These are phyloP conservation scores for Monilinia aucupariae DNA, from an alignment of 2,329 filamentous ascomycete species.

Conservation along the genomic window DNA sequence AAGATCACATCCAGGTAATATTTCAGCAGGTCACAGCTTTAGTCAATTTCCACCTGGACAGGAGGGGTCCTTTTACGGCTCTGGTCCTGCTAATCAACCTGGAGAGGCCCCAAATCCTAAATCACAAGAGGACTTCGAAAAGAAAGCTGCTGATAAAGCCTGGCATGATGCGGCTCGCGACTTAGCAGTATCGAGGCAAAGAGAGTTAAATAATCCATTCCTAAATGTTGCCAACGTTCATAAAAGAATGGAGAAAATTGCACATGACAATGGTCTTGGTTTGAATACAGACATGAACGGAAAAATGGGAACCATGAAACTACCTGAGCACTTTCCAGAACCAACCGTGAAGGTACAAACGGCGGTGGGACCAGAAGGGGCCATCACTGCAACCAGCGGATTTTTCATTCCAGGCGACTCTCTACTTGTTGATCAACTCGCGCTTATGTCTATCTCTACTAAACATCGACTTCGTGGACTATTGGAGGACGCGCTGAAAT, in stretches of 20 bases:
- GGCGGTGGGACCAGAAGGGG: slow-evolving; percentile 57
- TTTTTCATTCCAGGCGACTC: slow-evolving; percentile 71
- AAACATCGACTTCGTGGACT: slow-evolving; percentile 73
- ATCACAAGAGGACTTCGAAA: slow-evolving; percentile 58
- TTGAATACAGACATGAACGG: slow-evolving; percentile 54
- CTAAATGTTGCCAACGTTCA: slow-evolving; percentile 32
- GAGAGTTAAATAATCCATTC: slow-evolving; percentile 54
- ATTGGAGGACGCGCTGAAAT: slow-evolving; percentile 67
- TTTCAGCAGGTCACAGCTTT: slow-evolving; percentile 44
- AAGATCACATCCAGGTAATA: slow-evolving; percentile 39
- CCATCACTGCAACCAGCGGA: slow-evolving; percentile 57
- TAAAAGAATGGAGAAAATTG: slow-evolving; percentile 50
- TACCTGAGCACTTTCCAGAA: slow-evolving; percentile 30
- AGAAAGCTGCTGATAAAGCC: slow-evolving; percentile 58
- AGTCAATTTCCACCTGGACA: slow-evolving; percentile 50
- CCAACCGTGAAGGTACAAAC: slow-evolving; percentile 46
- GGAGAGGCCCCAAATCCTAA: slow-evolving; percentile 41
- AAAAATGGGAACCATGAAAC: slow-evolving; percentile 40
- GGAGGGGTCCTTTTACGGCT: slow-evolving; percentile 57
- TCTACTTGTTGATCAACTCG: slow-evolving; percentile 73
- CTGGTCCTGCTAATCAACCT: slow-evolving; percentile 61
- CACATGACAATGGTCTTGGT: slow-evolving; percentile 51
- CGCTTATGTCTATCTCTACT: slow-evolving; percentile 74
- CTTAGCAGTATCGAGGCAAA: slow-evolving; percentile 50
- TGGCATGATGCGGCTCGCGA: slow-evolving; percentile 58